Conservation (phyloP, 106 monocot genomes). For the Acorus gramineus region DNA sequence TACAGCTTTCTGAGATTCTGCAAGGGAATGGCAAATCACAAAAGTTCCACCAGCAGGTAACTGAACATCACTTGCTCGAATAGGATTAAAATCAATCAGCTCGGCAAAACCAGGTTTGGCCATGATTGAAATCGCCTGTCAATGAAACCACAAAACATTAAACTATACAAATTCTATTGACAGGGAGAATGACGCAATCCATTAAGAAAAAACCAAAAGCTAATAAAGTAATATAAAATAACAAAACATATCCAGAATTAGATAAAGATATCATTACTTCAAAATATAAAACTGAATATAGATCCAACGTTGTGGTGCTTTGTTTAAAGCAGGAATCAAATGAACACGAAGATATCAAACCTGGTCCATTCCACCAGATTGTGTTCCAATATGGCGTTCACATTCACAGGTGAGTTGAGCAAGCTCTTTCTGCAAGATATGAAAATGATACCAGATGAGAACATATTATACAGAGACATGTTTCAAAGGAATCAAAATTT, state of each 20-base stretch:
- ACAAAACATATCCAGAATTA: too few species aligned
- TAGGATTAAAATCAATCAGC: conserved; percentile 96
- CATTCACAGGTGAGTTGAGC: conserved; percentile 97
- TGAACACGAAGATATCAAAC: conserved; percentile 20
- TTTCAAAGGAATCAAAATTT: too few species aligned
- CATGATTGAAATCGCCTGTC: conserved; percentile 93
- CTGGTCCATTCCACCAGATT: conserved; percentile 99
- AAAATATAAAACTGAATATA: too few species aligned
- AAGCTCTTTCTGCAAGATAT: conserved; percentile 84
- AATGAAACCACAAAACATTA: background rate
- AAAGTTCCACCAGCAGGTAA: conserved; percentile 82
- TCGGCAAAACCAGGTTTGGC: conserved; percentile 93
- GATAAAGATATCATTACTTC: too few species aligned
- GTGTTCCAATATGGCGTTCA: conserved; percentile 97
- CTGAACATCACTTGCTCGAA: conserved; percentile 84
- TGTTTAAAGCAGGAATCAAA: background rate
- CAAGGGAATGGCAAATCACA: conserved; percentile 86
- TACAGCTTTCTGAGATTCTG: conserved; percentile 92
- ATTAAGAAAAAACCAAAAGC: too few species aligned
- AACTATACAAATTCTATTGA: too few species aligned
- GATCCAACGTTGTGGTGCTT: too few species aligned
- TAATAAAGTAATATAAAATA: too few species aligned
- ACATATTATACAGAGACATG: background rate
- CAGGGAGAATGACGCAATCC: too few species aligned
- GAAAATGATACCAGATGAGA: background rate